Evolutionary conservation across 441 rosid genomes (phyloP).

Genomic region (Breynia disticha): DNA sequence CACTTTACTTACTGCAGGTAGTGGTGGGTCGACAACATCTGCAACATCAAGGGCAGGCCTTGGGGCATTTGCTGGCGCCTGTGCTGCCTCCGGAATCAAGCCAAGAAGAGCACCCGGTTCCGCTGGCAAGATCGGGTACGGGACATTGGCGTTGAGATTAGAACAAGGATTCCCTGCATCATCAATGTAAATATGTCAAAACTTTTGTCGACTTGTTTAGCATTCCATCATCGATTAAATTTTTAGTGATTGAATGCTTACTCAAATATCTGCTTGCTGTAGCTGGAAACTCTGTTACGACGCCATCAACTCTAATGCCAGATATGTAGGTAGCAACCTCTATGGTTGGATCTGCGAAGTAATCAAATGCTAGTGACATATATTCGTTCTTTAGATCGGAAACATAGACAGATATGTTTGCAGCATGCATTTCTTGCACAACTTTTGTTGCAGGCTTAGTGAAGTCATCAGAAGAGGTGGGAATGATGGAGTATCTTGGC

Average conservation of each 20-base stretch:
- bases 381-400: slow-evolving; percentile 55
- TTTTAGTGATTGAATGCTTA: slow-evolving; percentile 22
- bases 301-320: slow-evolving; percentile 49
- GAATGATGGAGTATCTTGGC: slow-evolving; percentile 34
- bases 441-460: slow-evolving; percentile 32
- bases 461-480: slow-evolving; percentile 22
- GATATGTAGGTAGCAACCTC: slow-evolving; percentile 61
- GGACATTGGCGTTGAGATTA: slow-evolving; percentile 17
- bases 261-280: slow-evolving; percentile 47
- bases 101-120: slow-evolving; percentile 35
- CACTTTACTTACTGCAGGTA: slow-evolving; percentile 28
- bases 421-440: slow-evolving; percentile 26
- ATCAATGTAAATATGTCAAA: background rate
- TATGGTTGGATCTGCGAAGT: slow-evolving; percentile 51
- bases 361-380: slow-evolving; percentile 51
- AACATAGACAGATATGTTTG: slow-evolving; percentile 33
- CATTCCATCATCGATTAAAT: background rate
- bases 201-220: background rate
- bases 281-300: slow-evolving; percentile 54
- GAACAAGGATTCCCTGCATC: slow-evolving; percentile 55
- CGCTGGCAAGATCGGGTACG: slow-evolving; percentile 39
- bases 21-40: slow-evolving; percentile 40
- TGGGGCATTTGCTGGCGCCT: slow-evolving; percentile 38
- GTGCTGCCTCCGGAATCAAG: slow-evolving; percentile 18
- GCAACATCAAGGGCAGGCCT: slow-evolving; percentile 35